phyloP scores from a whole-genome alignment of 2,329 filamentous ascomycete species.

The Beauveria medogensis region DNA sequence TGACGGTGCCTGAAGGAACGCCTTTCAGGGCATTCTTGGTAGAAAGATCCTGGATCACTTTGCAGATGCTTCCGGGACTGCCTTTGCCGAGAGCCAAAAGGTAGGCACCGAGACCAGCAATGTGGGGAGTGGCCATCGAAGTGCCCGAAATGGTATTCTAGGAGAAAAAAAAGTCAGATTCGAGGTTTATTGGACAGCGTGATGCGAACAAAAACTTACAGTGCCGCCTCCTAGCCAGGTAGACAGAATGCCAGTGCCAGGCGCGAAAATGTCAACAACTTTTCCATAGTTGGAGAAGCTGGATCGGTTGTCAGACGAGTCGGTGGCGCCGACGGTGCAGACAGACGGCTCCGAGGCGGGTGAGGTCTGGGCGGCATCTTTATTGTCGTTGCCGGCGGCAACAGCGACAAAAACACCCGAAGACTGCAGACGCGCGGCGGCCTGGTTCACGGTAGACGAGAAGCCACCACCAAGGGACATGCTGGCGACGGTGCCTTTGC shows the following conservation, averaged over 20 bases:
- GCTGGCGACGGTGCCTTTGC: slow-evolving; percentile 41
- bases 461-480: slow-evolving; percentile 43
- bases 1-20: slow-evolving; percentile 26
- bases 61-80: slow-evolving; percentile 28
- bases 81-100: slow-evolving; percentile 41
- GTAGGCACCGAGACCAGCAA: slow-evolving; percentile 55
- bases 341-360: slow-evolving; percentile 41
- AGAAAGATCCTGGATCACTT: slow-evolving; percentile 32
- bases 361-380: slow-evolving; percentile 36
- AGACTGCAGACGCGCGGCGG: slow-evolving; percentile 35
- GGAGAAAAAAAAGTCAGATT: not conserved
- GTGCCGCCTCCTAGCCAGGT: slow-evolving; percentile 19
- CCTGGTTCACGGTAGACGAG: slow-evolving; percentile 38
- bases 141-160: slow-evolving; percentile 37
- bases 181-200: not conserved
- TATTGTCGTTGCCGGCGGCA: slow-evolving; percentile 44
- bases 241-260: slow-evolving; percentile 33
- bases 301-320: slow-evolving; percentile 32
- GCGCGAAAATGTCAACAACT: slow-evolving; percentile 23
- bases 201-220: not conserved
- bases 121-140: slow-evolving; percentile 54
- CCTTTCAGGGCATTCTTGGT: slow-evolving; percentile 30
- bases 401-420: slow-evolving; percentile 43
- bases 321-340: slow-evolving; percentile 42
- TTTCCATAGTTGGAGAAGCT: slow-evolving; percentile 45